phyloP scores from a whole-genome alignment of 2,329 filamentous ascomycete genomes.

The Penicillium sp. region DNA sequence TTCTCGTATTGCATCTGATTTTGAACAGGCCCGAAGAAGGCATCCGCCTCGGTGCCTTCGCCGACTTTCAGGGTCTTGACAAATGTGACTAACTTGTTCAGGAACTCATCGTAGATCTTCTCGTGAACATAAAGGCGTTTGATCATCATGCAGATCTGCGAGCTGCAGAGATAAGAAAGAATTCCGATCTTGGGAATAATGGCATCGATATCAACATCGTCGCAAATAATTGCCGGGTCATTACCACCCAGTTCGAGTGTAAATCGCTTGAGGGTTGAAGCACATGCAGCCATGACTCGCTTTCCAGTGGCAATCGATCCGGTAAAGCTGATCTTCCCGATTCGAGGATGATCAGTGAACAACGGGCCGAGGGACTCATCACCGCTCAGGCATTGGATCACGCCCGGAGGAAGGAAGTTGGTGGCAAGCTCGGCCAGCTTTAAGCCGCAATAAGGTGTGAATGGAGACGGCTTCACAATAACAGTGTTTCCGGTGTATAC shows the following conservation, averaged over 20 bases:
- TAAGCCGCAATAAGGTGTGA: conserved; percentile 54
- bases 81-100: conserved; percentile 46
- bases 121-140: conserved; percentile 63
- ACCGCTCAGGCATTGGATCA: conserved; percentile 56
- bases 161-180: conserved; percentile 53
- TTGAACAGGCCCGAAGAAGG: conserved; percentile 59
- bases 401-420: conserved; percentile 53
- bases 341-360: conserved; percentile 54
- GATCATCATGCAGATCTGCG: conserved; percentile 56
- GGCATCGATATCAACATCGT: conserved; percentile 51
- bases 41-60: conserved; percentile 40
- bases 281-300: conserved; percentile 50
- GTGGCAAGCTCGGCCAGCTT: conserved; percentile 53
- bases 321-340: conserved; percentile 59
- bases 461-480: conserved; percentile 54
- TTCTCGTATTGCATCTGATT: conserved; percentile 65
- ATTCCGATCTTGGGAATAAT: conserved; percentile 47
- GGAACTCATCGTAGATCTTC: conserved; percentile 56
- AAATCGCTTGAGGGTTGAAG: conserved; percentile 53
- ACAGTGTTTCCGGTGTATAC: conserved; percentile 54
- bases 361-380: conserved; percentile 54
- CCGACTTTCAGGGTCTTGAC: conserved; percentile 44
- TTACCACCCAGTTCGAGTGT: conserved; percentile 57
- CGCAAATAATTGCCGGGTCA: conserved; percentile 53
- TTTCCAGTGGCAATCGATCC: conserved; percentile 54